These are phyloP conservation scores for Umbilicus rupestris DNA, from an alignment of 164 flowering plant species.

Conservation along the genomic window DNA sequence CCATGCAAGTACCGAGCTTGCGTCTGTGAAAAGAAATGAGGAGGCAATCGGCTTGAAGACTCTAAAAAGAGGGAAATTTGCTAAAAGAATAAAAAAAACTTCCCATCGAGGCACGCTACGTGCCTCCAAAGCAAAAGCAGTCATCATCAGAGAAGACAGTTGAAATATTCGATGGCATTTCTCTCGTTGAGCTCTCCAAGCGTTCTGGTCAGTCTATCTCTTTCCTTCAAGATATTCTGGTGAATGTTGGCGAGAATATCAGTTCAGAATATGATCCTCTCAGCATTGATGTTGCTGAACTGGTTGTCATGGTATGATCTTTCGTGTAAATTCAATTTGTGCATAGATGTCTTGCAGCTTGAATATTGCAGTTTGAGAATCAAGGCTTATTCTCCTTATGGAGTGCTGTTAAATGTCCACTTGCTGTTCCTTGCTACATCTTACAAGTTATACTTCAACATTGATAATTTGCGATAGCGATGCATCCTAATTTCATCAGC, in stretches of 20 bases:
- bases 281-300: slow-evolving; percentile 72
- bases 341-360: not conserved
- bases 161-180: slow-evolving; percentile 92
- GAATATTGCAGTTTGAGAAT: too few relatives aligned
- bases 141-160: slow-evolving; percentile 41
- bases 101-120: slow-evolving; percentile 74
- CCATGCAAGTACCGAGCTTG: slow-evolving; percentile 40
- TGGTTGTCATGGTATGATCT: slow-evolving; percentile 70
- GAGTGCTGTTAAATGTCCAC: not conserved
- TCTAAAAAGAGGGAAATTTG: slow-evolving; percentile 43
- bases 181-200: slow-evolving; percentile 71
- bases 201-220: slow-evolving; percentile 48
- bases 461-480: not conserved
- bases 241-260: slow-evolving; percentile 72
- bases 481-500: too few relatives aligned
- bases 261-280: slow-evolving; percentile 74
- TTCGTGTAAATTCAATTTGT: not conserved
- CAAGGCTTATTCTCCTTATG: not conserved
- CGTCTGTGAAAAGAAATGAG: slow-evolving; percentile 26
- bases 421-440: too few relatives aligned
- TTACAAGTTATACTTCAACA: not conserved
- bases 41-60: slow-evolving; percentile 32
- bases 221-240: slow-evolving; percentile 47
- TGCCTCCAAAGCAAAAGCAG: slow-evolving; percentile 55
- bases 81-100: slow-evolving; percentile 42